A percentile compares a stretch with the other conserved stretches of the same genome.
Conservation (phyloP, 768 basidiomycete genomes). For the Xanthoconium purpureum region DNA sequence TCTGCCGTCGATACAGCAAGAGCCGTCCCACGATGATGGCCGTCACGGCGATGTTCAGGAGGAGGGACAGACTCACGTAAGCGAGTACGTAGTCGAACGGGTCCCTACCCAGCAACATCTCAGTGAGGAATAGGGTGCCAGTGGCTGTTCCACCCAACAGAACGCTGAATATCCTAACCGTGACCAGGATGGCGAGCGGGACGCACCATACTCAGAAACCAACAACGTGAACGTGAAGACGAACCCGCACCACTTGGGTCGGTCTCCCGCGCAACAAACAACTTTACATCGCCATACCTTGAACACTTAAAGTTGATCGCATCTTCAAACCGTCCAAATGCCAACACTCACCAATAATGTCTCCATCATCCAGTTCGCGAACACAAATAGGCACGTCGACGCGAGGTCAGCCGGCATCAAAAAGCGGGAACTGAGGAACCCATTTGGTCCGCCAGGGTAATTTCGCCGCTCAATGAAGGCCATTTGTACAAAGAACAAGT, state of each 20-base stretch:
- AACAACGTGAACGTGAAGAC: conserved; percentile 5
- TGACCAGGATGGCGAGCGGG: background rate
- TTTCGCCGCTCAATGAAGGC: conserved; percentile 12
- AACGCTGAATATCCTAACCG: background rate
- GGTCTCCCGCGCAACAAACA: conserved; percentile 11
- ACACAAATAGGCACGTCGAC: conserved; percentile 12
- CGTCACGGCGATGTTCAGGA: conserved; percentile 16
- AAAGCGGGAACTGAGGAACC: background rate
- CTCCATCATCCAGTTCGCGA: conserved; percentile 24
- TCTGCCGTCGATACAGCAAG: conserved; percentile 10
- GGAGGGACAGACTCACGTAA: conserved; percentile 12
- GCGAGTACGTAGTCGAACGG: background rate
- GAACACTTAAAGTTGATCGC: background rate
- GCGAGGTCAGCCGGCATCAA: background rate
- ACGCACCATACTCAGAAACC: conserved; percentile 14
- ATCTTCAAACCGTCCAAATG: background rate
- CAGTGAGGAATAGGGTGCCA: conserved; percentile 2
- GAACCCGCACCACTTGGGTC: conserved; percentile 8
- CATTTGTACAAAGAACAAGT: conserved; percentile 14
- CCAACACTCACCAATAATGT: conserved; percentile 16
- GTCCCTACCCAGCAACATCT: background rate
- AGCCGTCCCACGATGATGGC: conserved; percentile 16
- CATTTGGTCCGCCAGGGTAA: conserved; percentile 16
- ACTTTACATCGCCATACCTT: conserved; percentile 25
- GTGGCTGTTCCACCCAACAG: background rate